Evolutionary conservation across 192 early-diverging fungal genomes (phyloP).

Genomic region (Tieghemiomyces parasiticus): DNA sequence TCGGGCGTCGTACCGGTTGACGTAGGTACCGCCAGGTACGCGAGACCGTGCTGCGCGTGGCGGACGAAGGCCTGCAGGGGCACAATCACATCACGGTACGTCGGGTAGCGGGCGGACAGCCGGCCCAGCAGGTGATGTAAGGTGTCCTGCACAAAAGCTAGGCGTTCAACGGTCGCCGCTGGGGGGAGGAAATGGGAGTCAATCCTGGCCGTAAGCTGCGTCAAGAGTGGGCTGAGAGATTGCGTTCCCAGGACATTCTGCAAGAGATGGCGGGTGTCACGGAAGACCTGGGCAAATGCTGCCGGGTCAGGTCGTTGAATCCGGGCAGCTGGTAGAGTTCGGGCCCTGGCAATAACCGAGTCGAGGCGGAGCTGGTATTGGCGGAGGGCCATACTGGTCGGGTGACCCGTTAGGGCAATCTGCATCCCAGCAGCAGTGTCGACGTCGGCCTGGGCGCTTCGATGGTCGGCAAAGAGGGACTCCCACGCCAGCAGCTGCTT

Average conservation of each 20-base stretch:
- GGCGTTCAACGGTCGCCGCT: too few species aligned
- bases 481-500: slow-evolving; percentile 46
- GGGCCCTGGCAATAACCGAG: too few species aligned
- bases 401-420: slow-evolving; percentile 48
- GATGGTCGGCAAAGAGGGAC: slow-evolving; percentile 40
- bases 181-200: too few species aligned
- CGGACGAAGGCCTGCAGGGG: slow-evolving; percentile 26
- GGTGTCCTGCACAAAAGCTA: slow-evolving; percentile 46
- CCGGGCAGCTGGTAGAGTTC: too few species aligned
- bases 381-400: slow-evolving; percentile 25
- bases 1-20: neutral
- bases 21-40: too few species aligned
- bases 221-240: too few species aligned
- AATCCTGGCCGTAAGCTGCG: too few species aligned
- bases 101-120: slow-evolving; percentile 45
- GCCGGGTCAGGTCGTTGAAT: too few species aligned
- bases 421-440: too few species aligned
- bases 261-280: slow-evolving; percentile 39
- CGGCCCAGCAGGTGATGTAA: slow-evolving; percentile 44
- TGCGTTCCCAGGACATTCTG: slow-evolving; percentile 36
- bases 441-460: slow-evolving; percentile 33
- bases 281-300: slow-evolving; percentile 47
- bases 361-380: too few species aligned
- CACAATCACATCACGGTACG: slow-evolving; percentile 61
- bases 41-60: neutral